Conservation (phyloP, 306 rosid species). For the Dalbergia oliveri region DNA sequence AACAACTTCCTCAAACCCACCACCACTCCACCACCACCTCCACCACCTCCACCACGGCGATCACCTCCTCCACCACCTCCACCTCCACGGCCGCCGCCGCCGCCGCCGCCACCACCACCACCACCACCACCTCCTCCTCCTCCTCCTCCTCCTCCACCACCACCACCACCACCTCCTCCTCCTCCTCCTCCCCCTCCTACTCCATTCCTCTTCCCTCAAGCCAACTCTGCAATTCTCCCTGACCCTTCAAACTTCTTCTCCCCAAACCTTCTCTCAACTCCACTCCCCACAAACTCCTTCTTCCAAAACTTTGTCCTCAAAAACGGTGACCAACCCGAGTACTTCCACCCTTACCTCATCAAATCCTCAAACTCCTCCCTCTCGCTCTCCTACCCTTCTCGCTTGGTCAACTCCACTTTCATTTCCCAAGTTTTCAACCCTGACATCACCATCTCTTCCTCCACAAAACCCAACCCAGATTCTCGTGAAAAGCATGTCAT, state of each 20-base stretch:
- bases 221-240: conserved; percentile 69
- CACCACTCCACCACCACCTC: background rate
- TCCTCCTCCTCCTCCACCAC: background rate
- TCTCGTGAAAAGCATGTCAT: conserved; percentile 56
- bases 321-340: conserved; percentile 77
- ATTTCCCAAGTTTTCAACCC: conserved; percentile 62
- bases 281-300: conserved; percentile 89
- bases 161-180: background rate
- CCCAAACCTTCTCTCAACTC: conserved; percentile 64
- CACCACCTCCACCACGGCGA: conserved; percentile 3
- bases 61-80: background rate
- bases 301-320: conserved; percentile 79
- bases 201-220: conserved; percentile 71
- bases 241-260: conserved; percentile 81
- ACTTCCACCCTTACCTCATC: conserved; percentile 83
- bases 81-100: background rate
- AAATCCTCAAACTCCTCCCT: conserved; percentile 74
- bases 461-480: conserved; percentile 36
- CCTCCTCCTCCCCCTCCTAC: background rate
- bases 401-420: conserved; percentile 54
- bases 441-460: conserved; percentile 74
- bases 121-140: background rate
- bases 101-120: background rate
- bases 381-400: conserved; percentile 75
- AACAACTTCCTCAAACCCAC: background rate